phyloP scores from a whole-genome alignment of 2,329 filamentous ascomycete species.

The Clathrospora elynae region DNA sequence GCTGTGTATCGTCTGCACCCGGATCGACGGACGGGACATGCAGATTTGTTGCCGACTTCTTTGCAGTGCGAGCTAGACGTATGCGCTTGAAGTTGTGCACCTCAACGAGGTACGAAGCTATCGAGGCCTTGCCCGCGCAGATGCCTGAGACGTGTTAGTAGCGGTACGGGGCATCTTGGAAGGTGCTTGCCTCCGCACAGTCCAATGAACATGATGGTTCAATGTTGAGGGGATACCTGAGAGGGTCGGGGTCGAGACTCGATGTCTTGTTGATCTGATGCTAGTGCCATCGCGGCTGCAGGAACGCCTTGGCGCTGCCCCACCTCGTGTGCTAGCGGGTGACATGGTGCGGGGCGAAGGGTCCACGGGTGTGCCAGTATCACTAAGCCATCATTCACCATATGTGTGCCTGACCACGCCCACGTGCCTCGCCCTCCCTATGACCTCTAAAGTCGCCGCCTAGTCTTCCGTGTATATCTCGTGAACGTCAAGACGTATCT shows the following conservation, averaged over 20 bases:
- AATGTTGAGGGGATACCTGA: neutral
- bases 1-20: slow-evolving; percentile 30
- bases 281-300: slow-evolving; percentile 26
- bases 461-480: slow-evolving; percentile 2
- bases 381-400: slow-evolving; percentile 23
- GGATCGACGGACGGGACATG: slow-evolving; percentile 37
- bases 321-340: slow-evolving; percentile 9
- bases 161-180: neutral
- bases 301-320: slow-evolving; percentile 30
- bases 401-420: slow-evolving; percentile 28
- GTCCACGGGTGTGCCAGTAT: slow-evolving; percentile 1
- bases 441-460: slow-evolving; percentile 28
- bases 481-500: slow-evolving; percentile 1
- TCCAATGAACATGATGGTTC: slow-evolving; percentile 69
- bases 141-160: slow-evolving; percentile 65
- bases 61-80: slow-evolving; percentile 57
- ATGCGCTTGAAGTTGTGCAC: slow-evolving; percentile 81
- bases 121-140: slow-evolving; percentile 88
- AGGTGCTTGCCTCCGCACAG: slow-evolving; percentile 59
- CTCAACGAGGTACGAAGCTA: slow-evolving; percentile 84
- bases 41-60: slow-evolving; percentile 50
- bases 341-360: slow-evolving; percentile 19
- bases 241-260: neutral
- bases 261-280: neutral
- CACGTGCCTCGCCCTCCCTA: slow-evolving; percentile 28